phyloP scores from a whole-genome alignment of 2,329 filamentous ascomycete species.

The Zasmidium angulare region DNA sequence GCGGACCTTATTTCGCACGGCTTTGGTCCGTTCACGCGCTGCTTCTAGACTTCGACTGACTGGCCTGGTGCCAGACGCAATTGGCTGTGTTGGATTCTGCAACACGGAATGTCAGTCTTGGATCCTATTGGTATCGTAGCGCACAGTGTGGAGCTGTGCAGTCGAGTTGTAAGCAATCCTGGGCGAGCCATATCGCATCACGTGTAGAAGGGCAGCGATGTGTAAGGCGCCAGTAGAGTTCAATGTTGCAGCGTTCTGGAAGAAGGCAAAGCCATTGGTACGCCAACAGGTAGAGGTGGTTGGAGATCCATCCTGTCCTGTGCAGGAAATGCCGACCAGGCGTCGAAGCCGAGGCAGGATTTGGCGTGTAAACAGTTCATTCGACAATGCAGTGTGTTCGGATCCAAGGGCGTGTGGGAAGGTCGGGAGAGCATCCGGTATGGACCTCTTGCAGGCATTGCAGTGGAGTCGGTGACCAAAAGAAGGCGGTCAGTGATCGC shows the following conservation, averaged over 20 bases:
- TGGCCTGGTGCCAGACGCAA: slow-evolving; percentile 18
- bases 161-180: background rate
- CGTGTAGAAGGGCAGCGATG: background rate
- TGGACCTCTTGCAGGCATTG: slow-evolving; percentile 2
- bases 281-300: background rate
- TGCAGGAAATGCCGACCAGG: background rate
- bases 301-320: background rate
- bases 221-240: slow-evolving; percentile 2
- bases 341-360: background rate
- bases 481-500: slow-evolving; percentile 6
- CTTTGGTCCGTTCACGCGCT: slow-evolving; percentile 31
- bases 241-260: slow-evolving; percentile 5
- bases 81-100: background rate
- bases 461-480: background rate
- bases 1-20: slow-evolving; percentile 31
- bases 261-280: background rate
- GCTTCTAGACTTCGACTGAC: slow-evolving; percentile 25
- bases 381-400: background rate
- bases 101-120: background rate
- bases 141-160: background rate
- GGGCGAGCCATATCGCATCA: background rate
- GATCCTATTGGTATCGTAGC: background rate
- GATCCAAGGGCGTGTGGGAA: background rate
- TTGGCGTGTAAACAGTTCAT: background rate
- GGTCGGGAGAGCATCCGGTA: background rate